Base-by-base conservation (phyloP, 2,329 filamentous ascomycete species). In the Teratosphaeria nubilosa region DNA sequence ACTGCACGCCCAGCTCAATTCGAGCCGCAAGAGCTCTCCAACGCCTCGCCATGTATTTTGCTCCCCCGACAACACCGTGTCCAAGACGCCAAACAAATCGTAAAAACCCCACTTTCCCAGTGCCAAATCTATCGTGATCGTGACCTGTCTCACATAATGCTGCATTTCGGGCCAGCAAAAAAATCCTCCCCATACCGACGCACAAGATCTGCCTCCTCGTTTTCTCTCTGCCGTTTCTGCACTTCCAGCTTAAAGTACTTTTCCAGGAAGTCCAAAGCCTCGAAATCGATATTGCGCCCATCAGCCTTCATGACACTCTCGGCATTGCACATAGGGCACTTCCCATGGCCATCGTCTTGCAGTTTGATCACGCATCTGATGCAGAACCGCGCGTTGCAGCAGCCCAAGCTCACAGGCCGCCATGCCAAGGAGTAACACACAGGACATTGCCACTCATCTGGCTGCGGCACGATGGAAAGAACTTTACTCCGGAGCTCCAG, bases 401-500 rank as follows among this genome's bases (percentile, higher is more conserved):
- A 74, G 14, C 81, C 79, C 34, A 95, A 77, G 25, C 85, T 82
- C n/a, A 95, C 83, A 0, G 90, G 90, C 65, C 88, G 83, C 78
- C 87, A 94, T n/a, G 86, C 84, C 59, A 95, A 83, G 51, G 82
- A 82, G 65, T 86, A 86, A 74, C 90, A 94, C 60, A 94, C 84
- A 1, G 90, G 89, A 66, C 90, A 95, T 9, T 85, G 78, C 73
- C 91, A 92, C 73, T 95, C 90, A 67, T 90, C 86, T n/a, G 94
- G 73, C 66, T 91, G 88, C 0, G 90, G 90, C 6, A 95, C 86
- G 51, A 87, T 78, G 11, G 81, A 81, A 20, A 95, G 78, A 3
- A 95, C 79, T 60, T 90, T 83, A 32, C 83, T 81, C 1, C 86
- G 86, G 61, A 95, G 82, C 65, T 88, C 82, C 24, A 86, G 83